Percentiles rank a stretch among this genome's conserved stretches.
Evolutionary conservation across 768 basidiomycete species (phyloP).

Genomic region (Clitopilus hobsonii): DNA sequence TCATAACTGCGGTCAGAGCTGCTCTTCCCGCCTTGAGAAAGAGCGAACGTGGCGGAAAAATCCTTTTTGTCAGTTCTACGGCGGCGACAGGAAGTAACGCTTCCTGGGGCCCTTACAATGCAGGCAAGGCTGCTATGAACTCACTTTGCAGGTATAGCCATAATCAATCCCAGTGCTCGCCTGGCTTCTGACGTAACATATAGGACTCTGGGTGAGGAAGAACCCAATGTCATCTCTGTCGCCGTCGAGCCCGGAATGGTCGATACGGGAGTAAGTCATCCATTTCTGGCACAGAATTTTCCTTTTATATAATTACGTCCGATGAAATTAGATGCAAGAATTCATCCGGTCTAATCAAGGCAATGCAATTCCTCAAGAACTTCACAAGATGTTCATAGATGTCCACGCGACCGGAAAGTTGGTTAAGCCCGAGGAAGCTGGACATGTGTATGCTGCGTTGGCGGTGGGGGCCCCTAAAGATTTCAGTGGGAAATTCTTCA

Average conservation of each 20-base stretch:
- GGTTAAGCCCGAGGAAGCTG: slow-evolving; percentile 68
- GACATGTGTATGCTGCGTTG: slow-evolving; percentile 74
- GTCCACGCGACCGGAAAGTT: slow-evolving; percentile 60
- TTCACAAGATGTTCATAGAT: slow-evolving; percentile 54
- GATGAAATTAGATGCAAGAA: slow-evolving; percentile 61
- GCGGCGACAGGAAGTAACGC: slow-evolving; percentile 63
- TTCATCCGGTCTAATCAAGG: slow-evolving; percentile 45
- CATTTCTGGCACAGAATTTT: background rate
- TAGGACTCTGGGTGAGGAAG: slow-evolving; percentile 86
- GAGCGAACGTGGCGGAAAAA: slow-evolving; percentile 51
- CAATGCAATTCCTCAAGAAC: slow-evolving; percentile 47
- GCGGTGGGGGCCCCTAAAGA: slow-evolving; percentile 57
- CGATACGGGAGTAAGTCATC: slow-evolving; percentile 64
- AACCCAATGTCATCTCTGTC: slow-evolving; percentile 67
- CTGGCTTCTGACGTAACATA: background rate
- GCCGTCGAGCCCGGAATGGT: slow-evolving; percentile 88
- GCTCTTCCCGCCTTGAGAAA: slow-evolving; percentile 66
- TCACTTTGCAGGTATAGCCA: slow-evolving; percentile 62
- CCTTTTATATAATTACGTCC: slow-evolving; percentile 4
- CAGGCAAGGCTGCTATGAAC: slow-evolving; percentile 88
- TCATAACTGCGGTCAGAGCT: slow-evolving; percentile 63
- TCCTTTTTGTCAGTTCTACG: slow-evolving; percentile 85
- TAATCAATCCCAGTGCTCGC: background rate
- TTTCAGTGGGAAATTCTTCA: slow-evolving; percentile 74
- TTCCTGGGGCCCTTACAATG: slow-evolving; percentile 80